Evolutionary conservation across 371 early-diverging fungal genomes (phyloP).

Genomic region (Gilbertella persicaria): DNA sequence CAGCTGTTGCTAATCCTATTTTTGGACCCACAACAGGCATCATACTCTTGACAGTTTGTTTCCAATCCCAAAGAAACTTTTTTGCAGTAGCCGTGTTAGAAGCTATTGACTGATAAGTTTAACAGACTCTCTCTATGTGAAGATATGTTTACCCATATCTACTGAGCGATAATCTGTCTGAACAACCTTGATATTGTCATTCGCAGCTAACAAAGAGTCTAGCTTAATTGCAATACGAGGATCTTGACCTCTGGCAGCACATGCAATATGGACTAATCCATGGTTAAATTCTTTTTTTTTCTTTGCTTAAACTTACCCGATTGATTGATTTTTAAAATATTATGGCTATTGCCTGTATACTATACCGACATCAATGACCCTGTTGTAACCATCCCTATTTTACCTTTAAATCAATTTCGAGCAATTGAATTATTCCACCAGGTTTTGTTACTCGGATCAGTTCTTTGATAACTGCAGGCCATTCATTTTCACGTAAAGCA

Average conservation of each 20-base stretch:
- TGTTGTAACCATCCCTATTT: background rate
- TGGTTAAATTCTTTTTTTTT: no score
- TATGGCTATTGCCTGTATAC: background rate
- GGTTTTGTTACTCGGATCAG: constrained; percentile 15
- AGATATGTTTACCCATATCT: constrained; percentile 22
- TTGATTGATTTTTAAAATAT: background rate
- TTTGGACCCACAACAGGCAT: constrained; percentile 17
- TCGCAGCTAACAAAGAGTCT: constrained; percentile 9
- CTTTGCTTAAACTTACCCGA: constrained; percentile 3
- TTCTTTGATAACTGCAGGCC: constrained; percentile 19
- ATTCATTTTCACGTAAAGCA: constrained; percentile 16
- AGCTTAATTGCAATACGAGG: constrained; percentile 21
- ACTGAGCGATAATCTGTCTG: constrained; percentile 16
- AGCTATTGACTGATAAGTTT: constrained; percentile 4
- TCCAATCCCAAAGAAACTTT: constrained; percentile 30
- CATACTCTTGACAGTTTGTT: constrained; percentile 15
- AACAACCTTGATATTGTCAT: constrained; percentile 14
- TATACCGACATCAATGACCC: constrained; percentile 4
- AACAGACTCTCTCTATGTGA: background rate
- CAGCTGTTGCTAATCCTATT: constrained; percentile 7
- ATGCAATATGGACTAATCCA: constrained; percentile 14
- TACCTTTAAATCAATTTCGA: constrained; percentile 14
- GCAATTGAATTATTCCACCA: constrained; percentile 14
- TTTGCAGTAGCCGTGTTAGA: constrained; percentile 15
- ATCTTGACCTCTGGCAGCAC: constrained; percentile 24